Conservation (phyloP, 2,329 filamentous ascomycete species). For the Talaromyces sp. region DNA sequence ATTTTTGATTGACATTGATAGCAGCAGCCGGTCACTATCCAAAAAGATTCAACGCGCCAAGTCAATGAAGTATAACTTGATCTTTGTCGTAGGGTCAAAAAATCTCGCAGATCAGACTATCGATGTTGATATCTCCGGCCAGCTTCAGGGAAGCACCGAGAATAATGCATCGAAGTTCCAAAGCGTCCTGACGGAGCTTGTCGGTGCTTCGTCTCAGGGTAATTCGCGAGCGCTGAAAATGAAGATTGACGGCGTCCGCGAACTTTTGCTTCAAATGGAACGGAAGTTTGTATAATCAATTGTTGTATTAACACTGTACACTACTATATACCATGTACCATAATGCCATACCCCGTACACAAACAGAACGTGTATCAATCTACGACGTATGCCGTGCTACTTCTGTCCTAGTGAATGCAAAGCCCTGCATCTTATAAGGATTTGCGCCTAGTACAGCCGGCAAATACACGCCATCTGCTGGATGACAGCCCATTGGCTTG, state of each 20-base stretch:
- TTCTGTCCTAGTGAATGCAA: not conserved
- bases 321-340: not conserved
- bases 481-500: too few relatives aligned
- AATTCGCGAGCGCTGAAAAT: conserved; percentile 39
- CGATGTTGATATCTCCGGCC: conserved; percentile 42
- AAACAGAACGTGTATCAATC: not conserved
- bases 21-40: conserved; percentile 59
- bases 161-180: conserved; percentile 29
- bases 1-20: conserved; percentile 69
- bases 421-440: too few relatives aligned
- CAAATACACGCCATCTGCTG: too few relatives aligned
- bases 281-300: conserved; percentile 36
- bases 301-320: not conserved
- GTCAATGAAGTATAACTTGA: conserved; percentile 67
- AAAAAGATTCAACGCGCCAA: conserved; percentile 74
- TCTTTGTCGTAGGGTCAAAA: conserved; percentile 69
- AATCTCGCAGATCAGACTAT: conserved; percentile 62
- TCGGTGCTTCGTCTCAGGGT: conserved; percentile 29
- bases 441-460: too few relatives aligned
- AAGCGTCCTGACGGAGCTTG: conserved; percentile 29
- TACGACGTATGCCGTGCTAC: not conserved
- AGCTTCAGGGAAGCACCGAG: conserved; percentile 44
- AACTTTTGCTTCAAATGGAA: conserved; percentile 39
- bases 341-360: not conserved
- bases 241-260: conserved; percentile 38